Conservation (phyloP, 345 rosid genomes). For the Adansonia digitata region DNA sequence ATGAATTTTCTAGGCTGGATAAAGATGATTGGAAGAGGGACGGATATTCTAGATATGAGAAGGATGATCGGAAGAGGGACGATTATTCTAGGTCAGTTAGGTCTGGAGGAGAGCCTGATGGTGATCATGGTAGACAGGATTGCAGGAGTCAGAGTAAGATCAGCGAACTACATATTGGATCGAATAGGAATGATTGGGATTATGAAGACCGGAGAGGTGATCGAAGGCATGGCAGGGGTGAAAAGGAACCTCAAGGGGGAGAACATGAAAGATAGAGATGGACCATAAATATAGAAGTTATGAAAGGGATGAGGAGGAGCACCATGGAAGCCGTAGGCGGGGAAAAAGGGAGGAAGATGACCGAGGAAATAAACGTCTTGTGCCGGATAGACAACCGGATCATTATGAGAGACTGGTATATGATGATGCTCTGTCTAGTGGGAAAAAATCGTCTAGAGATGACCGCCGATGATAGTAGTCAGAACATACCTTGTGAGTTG, state of each 20-base stretch:
- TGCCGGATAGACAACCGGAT: conserved; percentile 23
- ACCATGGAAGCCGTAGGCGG: conserved; percentile 21
- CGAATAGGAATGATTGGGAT: conserved; percentile 3
- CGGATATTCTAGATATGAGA: conserved; percentile 2
- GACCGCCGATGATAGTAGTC: conserved; percentile 18
- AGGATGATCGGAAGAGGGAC: conserved; percentile 9
- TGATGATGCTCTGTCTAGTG: conserved; percentile 29
- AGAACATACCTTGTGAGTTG: neutral
- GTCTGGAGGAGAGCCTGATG: conserved; percentile 12
- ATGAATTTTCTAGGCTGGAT: conserved; percentile 9
- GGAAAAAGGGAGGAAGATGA: conserved; percentile 34
- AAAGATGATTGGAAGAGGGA: conserved; percentile 7
- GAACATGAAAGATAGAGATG: conserved; percentile 35
- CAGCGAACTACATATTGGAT: conserved; percentile 10
- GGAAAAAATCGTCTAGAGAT: conserved; percentile 20
- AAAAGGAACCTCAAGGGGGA: conserved; percentile 32
- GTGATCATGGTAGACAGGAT: neutral
- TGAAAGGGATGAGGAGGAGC: conserved; percentile 25
- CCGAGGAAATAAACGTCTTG: conserved; percentile 18
- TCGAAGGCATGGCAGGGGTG: conserved; percentile 19
- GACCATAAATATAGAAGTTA: conserved; percentile 31
- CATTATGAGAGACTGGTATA: conserved; percentile 26
- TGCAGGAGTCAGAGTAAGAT: conserved; percentile 17
- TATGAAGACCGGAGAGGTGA: conserved; percentile 9
- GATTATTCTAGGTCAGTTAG: conserved; percentile 13